Conservation (phyloP, 2,329 filamentous ascomycete species). For the Colletotrichum simmondsii region DNA sequence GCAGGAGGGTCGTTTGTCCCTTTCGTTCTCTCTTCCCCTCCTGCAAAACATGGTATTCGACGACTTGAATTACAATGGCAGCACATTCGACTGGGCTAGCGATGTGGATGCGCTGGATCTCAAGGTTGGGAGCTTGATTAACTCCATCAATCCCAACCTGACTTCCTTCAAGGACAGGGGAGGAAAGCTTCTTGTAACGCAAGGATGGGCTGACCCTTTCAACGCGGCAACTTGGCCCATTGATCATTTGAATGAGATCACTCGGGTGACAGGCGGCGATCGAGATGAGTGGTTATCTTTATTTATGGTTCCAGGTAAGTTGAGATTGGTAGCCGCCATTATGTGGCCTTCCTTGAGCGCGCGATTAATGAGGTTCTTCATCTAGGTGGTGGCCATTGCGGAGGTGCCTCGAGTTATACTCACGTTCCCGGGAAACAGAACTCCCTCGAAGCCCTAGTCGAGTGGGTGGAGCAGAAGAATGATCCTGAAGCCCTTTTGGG, state of each 20-base stretch:
- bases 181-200: slow-evolving; percentile 3
- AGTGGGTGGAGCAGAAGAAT: slow-evolving; percentile 6
- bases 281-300: slow-evolving; percentile 2
- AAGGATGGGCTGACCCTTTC: slow-evolving; percentile 15
- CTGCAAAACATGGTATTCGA: slow-evolving; percentile 28
- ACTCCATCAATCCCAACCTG: slow-evolving; percentile 14
- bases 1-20: slow-evolving; percentile 5
- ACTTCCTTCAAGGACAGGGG: slow-evolving; percentile 12
- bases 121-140: slow-evolving; percentile 13
- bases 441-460: slow-evolving; percentile 6
- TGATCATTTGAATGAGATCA: slow-evolving; percentile 40
- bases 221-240: slow-evolving; percentile 24
- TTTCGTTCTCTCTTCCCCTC: slow-evolving; percentile 25
- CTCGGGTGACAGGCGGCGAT: slow-evolving; percentile 38
- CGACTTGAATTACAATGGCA: slow-evolving; percentile 11
- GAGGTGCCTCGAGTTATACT: slow-evolving; percentile 14
- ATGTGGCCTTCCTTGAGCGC: not conserved
- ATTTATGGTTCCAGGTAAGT: slow-evolving; percentile 17
- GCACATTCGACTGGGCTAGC: slow-evolving; percentile 9
- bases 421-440: slow-evolving; percentile 16
- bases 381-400: slow-evolving; percentile 15
- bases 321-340: rapidly evolving
- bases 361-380: rapidly evolving
- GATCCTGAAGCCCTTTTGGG: not conserved
- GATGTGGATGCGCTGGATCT: slow-evolving; percentile 13